Evolutionary conservation across 2,329 filamentous ascomycete species (phyloP), one percentile per base, ranked within the genome.

Genomic region (Periglandula ipomoeae): DNA sequence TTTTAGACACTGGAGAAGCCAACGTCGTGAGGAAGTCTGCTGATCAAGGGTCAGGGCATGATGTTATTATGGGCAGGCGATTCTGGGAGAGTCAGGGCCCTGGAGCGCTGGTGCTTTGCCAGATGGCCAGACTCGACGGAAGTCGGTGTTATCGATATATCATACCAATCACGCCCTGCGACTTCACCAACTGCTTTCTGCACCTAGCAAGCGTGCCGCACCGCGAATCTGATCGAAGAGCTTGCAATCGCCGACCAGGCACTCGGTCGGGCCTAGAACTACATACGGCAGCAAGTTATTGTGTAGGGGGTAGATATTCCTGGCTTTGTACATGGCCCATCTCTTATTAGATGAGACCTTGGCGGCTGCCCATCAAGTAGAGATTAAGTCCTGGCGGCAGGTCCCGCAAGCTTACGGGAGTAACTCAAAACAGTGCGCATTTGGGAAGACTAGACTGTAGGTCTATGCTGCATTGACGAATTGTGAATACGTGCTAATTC

Each of bases 271-370:
- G 19, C 35, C 35, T 38, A 38, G 35, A 38, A 38, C 35, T 17
- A n/a, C 17, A 9, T 15, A 20, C 27, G 35, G 8, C 7, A 38
- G 2, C 17, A 23, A 20, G n/a, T 17, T 24, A 11, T 32, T 17
- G 17, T 10, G 37, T n/a, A 20, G 26, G 41, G 42, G 41, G 22
- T 26, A 23, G 13, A 23, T 5, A 4, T 49, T 40, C 27, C 47
- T 35, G 45, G 22, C 9, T 42, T n/a, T 44, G 32, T 48, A 20
- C 5, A 34, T 13, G 19, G 37, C 22, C 17, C 27, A 38, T 46
- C 27, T 39, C n/a, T 41, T 32, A 15, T 32, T n/a, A 48, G 45
- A 50, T 48, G 45, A 50, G 35, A 51, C 26, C 46, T 27, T 42
- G 42, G 49, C 34, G 27, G 34, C 27, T 40, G 38, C 32, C 27